phyloP scores from a whole-genome alignment of 2,329 filamentous ascomycete species.

The Ophiostoma triangulosporum region DNA sequence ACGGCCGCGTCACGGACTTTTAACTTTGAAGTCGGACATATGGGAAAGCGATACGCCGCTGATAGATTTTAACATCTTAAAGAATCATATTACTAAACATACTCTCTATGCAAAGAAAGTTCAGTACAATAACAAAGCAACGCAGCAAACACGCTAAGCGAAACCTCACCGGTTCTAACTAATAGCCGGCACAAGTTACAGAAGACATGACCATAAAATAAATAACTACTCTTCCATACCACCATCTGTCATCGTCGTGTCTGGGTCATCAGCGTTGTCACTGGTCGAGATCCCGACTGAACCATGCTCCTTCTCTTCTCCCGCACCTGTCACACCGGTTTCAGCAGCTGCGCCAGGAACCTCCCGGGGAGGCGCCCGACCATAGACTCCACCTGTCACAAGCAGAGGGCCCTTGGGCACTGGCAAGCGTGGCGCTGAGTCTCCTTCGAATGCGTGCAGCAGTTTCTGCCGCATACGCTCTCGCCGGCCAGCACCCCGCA shows the following conservation, averaged over 20 bases:
- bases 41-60: not conserved
- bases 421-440: not conserved
- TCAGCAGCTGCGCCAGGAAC: not conserved
- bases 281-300: not conserved
- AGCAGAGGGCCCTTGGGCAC: not conserved
- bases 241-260: constrained; percentile 12
- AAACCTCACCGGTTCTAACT: not conserved
- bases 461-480: constrained; percentile 45
- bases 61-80: no score
- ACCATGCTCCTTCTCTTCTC: not conserved
- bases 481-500: constrained; percentile 40
- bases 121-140: not conserved
- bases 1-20: constrained; percentile 90
- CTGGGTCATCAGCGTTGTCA: constrained; percentile 6
- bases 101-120: not conserved
- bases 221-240: constrained; percentile 4
- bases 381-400: not conserved
- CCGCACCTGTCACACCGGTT: not conserved
- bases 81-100: no score
- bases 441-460: constrained; percentile 11
- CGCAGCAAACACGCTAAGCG: not conserved
- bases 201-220: not conserved
- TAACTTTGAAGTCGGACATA: not conserved
- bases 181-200: not conserved
- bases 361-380: not conserved